phyloP scores from a whole-genome alignment of 352 stramenopile genomes.

The Phytophthora fragariaefolia region DNA sequence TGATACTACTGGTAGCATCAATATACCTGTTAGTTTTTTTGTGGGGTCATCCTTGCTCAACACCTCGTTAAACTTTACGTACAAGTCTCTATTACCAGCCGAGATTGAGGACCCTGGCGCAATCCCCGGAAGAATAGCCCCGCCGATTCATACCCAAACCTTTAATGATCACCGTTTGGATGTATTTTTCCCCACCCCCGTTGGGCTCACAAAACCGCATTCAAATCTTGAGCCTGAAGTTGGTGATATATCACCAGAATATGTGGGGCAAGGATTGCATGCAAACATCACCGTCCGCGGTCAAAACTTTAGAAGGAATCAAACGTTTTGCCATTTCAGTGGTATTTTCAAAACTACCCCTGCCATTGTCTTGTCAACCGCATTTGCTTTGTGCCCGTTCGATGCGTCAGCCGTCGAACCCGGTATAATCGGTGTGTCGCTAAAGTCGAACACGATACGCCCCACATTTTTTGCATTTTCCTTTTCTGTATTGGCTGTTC shows the following conservation, averaged over 20 bases:
- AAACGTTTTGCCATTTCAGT: constrained; percentile 40
- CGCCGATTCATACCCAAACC: not conserved
- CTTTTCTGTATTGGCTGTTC: constrained; percentile 22
- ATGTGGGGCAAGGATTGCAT: constrained; percentile 10
- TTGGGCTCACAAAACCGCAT: not conserved
- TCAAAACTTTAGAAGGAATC: constrained; percentile 28
- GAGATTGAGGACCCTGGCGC: constrained; percentile 13
- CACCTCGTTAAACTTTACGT: constrained; percentile 31
- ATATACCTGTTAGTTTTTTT: constrained; percentile 21
- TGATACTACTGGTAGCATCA: constrained; percentile 6
- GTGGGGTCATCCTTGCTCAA: constrained; percentile 17
- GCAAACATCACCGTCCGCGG: constrained; percentile 45
- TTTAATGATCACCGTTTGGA: not conserved
- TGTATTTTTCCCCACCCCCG: too few species aligned
- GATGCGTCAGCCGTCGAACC: constrained; percentile 2
- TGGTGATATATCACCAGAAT: constrained; percentile 28
- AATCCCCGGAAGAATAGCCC: constrained; percentile 11
- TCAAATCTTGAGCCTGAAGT: constrained; percentile 1
- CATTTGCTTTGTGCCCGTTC: constrained; percentile 34
- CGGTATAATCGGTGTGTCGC: constrained; percentile 14
- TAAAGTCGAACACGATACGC: constrained; percentile 21
- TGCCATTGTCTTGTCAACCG: constrained; percentile 22
- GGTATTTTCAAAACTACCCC: constrained; percentile 4
- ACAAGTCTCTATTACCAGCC: constrained; percentile 8
- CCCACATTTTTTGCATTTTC: constrained; percentile 9